Conservation (phyloP, 192 early-diverging fungal genomes). For the Cetraspora pellucida region DNA sequence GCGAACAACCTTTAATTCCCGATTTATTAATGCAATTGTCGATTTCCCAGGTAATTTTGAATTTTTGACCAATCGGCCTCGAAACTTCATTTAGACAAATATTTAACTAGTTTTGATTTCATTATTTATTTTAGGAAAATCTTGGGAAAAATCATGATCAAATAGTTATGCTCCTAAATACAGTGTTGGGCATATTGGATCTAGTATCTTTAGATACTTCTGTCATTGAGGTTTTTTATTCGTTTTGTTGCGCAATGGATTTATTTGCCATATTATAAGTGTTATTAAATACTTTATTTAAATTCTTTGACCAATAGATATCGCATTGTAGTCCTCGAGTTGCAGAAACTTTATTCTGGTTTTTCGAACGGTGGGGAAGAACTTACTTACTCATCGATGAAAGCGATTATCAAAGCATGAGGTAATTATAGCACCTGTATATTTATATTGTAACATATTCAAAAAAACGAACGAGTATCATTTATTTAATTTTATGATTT, state of each 20-base stretch:
- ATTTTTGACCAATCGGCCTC: not conserved
- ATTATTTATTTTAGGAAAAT: not conserved
- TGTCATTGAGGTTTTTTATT: slow-evolving; percentile 40
- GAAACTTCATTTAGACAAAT: not conserved
- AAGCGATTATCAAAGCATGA: slow-evolving; percentile 59
- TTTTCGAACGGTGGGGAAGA: slow-evolving; percentile 71
- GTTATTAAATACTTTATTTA: not conserved
- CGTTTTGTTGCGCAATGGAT: too few relatives aligned
- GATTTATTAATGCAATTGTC: slow-evolving; percentile 64
- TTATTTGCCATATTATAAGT: too few relatives aligned
- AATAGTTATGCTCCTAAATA: slow-evolving; percentile 52
- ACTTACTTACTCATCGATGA: slow-evolving; percentile 70
- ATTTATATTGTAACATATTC: not conserved
- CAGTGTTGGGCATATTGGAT: slow-evolving; percentile 54
- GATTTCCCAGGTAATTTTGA: slow-evolving; percentile 35
- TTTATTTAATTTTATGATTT: not conserved
- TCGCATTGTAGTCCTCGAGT: slow-evolving; percentile 71
- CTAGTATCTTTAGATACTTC: slow-evolving; percentile 57
- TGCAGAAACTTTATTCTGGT: slow-evolving; percentile 73
- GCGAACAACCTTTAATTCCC: slow-evolving; percentile 72
- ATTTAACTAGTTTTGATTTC: not conserved
- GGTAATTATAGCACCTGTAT: slow-evolving; percentile 35
- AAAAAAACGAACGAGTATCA: not conserved
- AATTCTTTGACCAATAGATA: slow-evolving; percentile 40
- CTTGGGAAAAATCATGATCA: slow-evolving; percentile 44